Base-by-base conservation (phyloP, 352 stramenopile genomes). In the Elongisporangium anandrum region DNA sequence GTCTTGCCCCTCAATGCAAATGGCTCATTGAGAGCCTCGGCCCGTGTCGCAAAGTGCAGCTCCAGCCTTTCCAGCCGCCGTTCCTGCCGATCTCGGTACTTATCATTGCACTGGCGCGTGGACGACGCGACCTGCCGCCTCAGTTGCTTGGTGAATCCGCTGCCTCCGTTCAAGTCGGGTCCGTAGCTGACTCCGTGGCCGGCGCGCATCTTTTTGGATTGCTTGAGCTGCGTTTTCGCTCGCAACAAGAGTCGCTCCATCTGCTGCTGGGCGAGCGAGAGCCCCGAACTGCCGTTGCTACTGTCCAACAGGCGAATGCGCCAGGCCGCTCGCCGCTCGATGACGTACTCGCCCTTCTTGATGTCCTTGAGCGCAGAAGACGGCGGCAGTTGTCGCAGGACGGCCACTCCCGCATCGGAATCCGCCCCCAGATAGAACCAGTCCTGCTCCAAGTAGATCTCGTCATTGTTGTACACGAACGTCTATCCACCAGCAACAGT, bases 381-480 rank as follows among this genome's bases (percentile, higher is more conserved):
- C 23, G 71, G 62, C 5, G 81, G 79, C 8, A 91, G 52, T 49
- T 91, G 79, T 0, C 83, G 79, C 21, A 93, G 60, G 12, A 93
- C 79, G 0, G 83, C 83, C n/a, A 81, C 34, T 12, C 73, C 72
- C 9, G 73, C 70, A 45, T 90, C 82, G 17, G 73, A 83, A 58
- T 91, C 83, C 0, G 84, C 81, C 19, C 75, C 80, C 8, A 93
- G 61, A 52, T 93, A 91, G 67, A 93, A 93, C 81, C 84, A 91
- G 66, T 93, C 81, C 51, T 93, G 84, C 70, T 93, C 81, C 15
- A 93, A 59, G 58, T 86, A 93, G 16, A 93, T 70, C 61, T 93
- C 84, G 55, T 91, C 81, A 57, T 84, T 84, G 69, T 91, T 93
- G 72, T 90, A 90, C 23, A 92, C 83, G 55, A 88, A 92, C 24